Evolutionary conservation across 1,139 yeast species (phyloP).

Genomic region (Kodamaea plutei): DNA sequence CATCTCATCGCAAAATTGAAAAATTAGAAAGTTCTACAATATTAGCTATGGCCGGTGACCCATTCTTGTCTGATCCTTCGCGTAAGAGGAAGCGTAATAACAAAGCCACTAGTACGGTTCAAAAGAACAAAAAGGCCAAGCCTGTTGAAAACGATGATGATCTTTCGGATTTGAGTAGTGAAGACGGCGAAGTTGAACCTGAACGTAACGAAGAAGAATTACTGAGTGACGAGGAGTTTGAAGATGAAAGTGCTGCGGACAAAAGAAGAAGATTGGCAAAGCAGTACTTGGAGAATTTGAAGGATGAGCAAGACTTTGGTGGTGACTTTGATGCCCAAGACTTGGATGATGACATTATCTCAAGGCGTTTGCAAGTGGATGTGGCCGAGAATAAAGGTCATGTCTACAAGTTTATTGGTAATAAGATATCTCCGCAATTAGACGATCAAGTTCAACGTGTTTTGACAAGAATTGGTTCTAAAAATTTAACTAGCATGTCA

Average conservation of each 20-base stretch:
- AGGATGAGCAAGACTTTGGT: slow-evolving; percentile 45
- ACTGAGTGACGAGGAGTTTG: slow-evolving; percentile 67
- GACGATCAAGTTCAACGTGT: slow-evolving; percentile 30
- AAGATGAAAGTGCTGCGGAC: slow-evolving; percentile 81
- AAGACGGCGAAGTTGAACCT: slow-evolving; percentile 29
- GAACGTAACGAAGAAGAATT: slow-evolving; percentile 34
- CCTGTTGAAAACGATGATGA: slow-evolving; percentile 32
- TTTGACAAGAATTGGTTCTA: slow-evolving; percentile 57
- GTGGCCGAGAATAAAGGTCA: slow-evolving; percentile 88
- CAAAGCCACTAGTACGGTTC: slow-evolving; percentile 19
- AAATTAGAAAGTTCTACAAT: slow-evolving; percentile 9
- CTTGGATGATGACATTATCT: slow-evolving; percentile 79
- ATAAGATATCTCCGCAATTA: slow-evolving; percentile 39
- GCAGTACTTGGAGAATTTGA: slow-evolving; percentile 80
- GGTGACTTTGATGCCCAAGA: slow-evolving; percentile 89
- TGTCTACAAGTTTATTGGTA: slow-evolving; percentile 66
- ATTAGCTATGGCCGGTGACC: slow-evolving; percentile 55
- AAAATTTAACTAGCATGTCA: slow-evolving; percentile 51
- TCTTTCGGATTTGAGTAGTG: slow-evolving; percentile 32
- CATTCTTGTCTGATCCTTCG: slow-evolving; percentile 60
- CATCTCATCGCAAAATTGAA: slow-evolving; percentile 12
- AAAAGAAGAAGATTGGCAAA: slow-evolving; percentile 92
- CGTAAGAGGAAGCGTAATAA: slow-evolving; percentile 44
- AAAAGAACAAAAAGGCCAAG: slow-evolving; percentile 7
- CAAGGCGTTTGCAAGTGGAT: slow-evolving; percentile 77